phyloP scores from a whole-genome alignment of 495 filamentous ascomycete species.

The Pseudoneurospora amorphoporcata region DNA sequence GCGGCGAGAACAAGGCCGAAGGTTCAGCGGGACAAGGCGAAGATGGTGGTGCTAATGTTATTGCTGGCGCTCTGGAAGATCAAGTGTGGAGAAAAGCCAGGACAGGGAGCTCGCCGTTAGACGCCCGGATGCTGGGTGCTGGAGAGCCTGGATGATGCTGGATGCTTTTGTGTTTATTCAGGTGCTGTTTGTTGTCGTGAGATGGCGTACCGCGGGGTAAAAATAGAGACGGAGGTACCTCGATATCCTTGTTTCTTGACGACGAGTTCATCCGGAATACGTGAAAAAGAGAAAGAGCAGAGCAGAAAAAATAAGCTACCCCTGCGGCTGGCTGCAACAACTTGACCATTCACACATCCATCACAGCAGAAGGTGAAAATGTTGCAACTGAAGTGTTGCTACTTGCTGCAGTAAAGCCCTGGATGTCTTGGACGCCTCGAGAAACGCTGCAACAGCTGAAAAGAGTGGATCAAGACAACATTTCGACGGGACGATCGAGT shows the following conservation, averaged over 20 bases:
- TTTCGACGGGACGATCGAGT: background rate
- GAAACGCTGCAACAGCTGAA: background rate
- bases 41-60: background rate
- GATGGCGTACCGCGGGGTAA: background rate
- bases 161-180: background rate
- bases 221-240: background rate
- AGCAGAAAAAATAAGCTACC: background rate
- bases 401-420: background rate
- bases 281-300: background rate
- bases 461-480: background rate
- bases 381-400: background rate
- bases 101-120: background rate
- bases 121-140: background rate
- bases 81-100: background rate
- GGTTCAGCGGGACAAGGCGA: background rate
- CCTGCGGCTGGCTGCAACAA: background rate
- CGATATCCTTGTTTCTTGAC: background rate
- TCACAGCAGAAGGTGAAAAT: background rate
- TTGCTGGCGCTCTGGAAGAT: background rate
- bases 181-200: background rate
- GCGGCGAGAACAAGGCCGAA: background rate
- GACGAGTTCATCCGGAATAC: background rate
- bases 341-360: background rate
- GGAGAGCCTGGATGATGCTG: background rate
- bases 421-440: background rate